Evolutionary conservation across 1,139 yeast species (phyloP).

Genomic region (Yamadazyma sp.): DNA sequence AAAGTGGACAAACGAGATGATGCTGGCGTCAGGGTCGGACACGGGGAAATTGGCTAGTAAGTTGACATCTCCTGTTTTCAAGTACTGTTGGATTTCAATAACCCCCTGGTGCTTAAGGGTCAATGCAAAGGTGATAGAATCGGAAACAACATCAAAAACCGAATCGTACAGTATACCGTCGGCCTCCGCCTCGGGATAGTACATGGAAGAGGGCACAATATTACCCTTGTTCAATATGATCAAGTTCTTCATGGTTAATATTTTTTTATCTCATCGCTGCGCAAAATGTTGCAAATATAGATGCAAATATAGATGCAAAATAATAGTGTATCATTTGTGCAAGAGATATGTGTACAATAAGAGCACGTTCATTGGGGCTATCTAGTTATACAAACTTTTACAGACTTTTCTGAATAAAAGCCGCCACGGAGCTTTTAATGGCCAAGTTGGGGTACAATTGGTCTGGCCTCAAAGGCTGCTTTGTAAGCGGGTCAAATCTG

Average conservation of each 20-base stretch:
- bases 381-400: too few species aligned
- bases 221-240: constrained; percentile 58
- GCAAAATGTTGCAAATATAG: too few species aligned
- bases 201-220: constrained; percentile 46
- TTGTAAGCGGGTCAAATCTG: constrained; percentile 38
- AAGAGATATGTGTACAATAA: too few species aligned
- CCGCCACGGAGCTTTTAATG: constrained; percentile 39
- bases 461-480: constrained; percentile 32
- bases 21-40: constrained; percentile 17
- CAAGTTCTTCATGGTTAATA: constrained; percentile 52
- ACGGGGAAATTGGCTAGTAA: constrained; percentile 59
- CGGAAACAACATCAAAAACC: constrained; percentile 74
- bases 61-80: constrained; percentile 55
- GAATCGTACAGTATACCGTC: constrained; percentile 69
- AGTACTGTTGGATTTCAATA: constrained; percentile 52
- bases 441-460: constrained; percentile 47
- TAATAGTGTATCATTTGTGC: too few species aligned
- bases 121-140: constrained; percentile 67
- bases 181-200: constrained; percentile 63
- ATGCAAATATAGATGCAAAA: too few species aligned
- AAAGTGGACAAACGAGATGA: constrained; percentile 60
- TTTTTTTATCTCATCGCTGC: constrained; percentile 11
- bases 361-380: too few species aligned
- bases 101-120: constrained; percentile 59
- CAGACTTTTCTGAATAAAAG: neutral